These are phyloP conservation scores for Baeospora myosura DNA, from an alignment of 1,284 basidiomycete species.

Conservation along the genomic window DNA sequence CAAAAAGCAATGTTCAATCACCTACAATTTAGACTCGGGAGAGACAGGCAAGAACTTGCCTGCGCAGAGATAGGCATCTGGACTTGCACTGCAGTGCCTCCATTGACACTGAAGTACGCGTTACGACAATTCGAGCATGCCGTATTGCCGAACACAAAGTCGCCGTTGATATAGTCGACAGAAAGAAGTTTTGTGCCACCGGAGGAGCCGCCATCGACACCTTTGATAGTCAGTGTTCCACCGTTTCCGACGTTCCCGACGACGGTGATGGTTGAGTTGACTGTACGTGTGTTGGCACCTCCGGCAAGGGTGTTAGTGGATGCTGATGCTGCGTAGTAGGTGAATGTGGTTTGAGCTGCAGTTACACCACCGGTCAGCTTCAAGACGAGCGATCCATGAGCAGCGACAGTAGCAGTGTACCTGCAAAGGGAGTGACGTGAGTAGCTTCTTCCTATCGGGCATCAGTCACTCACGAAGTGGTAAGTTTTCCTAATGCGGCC, in stretches of 20 bases:
- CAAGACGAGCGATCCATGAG: conserved; percentile 34
- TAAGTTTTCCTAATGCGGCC: conserved; percentile 28
- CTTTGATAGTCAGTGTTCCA: conserved; percentile 34
- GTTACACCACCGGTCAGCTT: conserved; percentile 28
- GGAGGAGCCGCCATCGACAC: conserved; percentile 32
- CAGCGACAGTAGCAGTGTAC: conserved; percentile 29
- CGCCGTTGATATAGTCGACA: conserved; percentile 42
- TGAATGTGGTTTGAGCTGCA: conserved; percentile 26
- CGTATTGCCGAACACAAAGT: conserved; percentile 33
- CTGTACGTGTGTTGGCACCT: conserved; percentile 30
- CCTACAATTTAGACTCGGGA: neutral
- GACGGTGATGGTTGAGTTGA: conserved; percentile 31
- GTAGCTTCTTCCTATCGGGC: too few relatives aligned
- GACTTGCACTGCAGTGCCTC: conserved; percentile 32
- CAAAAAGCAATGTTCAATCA: conserved; percentile 1
- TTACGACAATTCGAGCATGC: conserved; percentile 43
- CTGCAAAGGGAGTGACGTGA: too few relatives aligned
- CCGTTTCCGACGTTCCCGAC: conserved; percentile 38
- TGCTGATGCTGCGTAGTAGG: conserved; percentile 32
- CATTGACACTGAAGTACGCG: conserved; percentile 39
- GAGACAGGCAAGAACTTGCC: conserved; percentile 19
- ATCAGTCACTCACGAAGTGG: conserved; percentile 28
- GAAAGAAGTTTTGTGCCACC: conserved; percentile 38
- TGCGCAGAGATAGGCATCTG: conserved; percentile 44
- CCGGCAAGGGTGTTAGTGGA: conserved; percentile 30